Base-by-base conservation (phyloP, 2,329 filamentous ascomycete species). In the Clonostachys rhizophaga region DNA sequence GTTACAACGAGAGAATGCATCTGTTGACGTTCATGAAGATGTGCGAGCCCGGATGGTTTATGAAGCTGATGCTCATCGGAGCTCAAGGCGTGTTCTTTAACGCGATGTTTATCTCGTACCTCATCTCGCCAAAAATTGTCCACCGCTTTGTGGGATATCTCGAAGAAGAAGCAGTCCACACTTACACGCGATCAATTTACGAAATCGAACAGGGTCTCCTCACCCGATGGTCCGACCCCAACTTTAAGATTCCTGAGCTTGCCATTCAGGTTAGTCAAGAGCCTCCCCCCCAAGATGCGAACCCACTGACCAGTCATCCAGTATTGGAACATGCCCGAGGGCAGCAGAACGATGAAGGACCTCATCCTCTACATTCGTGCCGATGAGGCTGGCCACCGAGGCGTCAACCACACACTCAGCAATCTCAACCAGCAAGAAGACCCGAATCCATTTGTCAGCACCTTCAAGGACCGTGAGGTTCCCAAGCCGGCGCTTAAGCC, bases 11-110 rank as follows among this genome's bases (percentile, higher is more conserved):
- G 67, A 79, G 91, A 24, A 96, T 97, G 91, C 90, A 95, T 59
- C 81, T 95, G 2, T 72, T 95, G 33, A 94, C 89, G 0, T 96
- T 97, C 67, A 83, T 99, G 66, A 95, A 95, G 68, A 87, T 96
- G 78, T 87, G 86, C 48, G 66, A 70, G 54, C 65, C 65, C 35
- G 89, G 89, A 13, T 83, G 79, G 74, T 94, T 96, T 73, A 95
- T 96, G 91, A 86, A 89, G 52, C 66, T 90, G 48, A 89, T 96
- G 83, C 90, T 97, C 47, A 79, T 97, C 37, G 90, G 85, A 11
- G 91, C 92, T 1, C 92, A 97, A 66, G 94, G 92, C 37, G 89
- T 97, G 57, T 97, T 95, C 76, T 96, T 95, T 79, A 99, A 99
- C 69, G 80, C 83, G 53, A 81, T 97, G 64, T 97, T 99, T 76